phyloP scores from a whole-genome alignment of 148 eudicot species.

The Rhododendron molle region DNA sequence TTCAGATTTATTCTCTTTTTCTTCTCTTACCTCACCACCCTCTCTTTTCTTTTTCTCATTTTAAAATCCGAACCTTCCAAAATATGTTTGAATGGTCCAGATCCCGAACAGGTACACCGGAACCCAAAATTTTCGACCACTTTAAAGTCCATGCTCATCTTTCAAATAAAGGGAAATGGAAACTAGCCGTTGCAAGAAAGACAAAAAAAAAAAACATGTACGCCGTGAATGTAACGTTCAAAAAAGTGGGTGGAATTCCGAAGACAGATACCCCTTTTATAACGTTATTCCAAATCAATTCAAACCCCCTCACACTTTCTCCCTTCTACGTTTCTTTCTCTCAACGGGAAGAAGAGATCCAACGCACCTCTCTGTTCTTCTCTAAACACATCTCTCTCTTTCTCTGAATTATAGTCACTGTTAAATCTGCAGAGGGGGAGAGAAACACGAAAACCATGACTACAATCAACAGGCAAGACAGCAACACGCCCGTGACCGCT shows the following conservation, averaged over 20 bases:
- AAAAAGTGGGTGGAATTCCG: background rate
- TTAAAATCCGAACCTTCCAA: no score
- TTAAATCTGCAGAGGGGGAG: background rate
- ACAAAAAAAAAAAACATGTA: background rate
- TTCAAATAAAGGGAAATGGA: background rate
- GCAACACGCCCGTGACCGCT: conserved; percentile 40
- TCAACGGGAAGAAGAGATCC: background rate
- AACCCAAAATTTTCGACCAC: no score
- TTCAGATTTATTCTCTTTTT: rapidly evolving
- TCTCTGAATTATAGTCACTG: background rate
- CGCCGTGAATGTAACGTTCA: background rate
- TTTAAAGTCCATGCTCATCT: background rate
- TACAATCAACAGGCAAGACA: conserved; percentile 29
- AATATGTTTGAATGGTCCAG: no score
- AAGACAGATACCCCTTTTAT: background rate
- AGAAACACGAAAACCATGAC: conserved; percentile 30
- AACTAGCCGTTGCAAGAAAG: background rate
- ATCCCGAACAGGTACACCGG: no score
- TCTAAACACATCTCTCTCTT: background rate
- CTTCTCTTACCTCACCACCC: no score
- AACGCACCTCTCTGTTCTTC: background rate
- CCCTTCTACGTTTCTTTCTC: background rate
- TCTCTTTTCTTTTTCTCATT: no score
- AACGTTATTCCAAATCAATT: background rate
- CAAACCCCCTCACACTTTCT: background rate